These are phyloP conservation scores for Pyronema domesticum DNA, from an alignment of 495 filamentous ascomycete species.

Conservation along the genomic window DNA sequence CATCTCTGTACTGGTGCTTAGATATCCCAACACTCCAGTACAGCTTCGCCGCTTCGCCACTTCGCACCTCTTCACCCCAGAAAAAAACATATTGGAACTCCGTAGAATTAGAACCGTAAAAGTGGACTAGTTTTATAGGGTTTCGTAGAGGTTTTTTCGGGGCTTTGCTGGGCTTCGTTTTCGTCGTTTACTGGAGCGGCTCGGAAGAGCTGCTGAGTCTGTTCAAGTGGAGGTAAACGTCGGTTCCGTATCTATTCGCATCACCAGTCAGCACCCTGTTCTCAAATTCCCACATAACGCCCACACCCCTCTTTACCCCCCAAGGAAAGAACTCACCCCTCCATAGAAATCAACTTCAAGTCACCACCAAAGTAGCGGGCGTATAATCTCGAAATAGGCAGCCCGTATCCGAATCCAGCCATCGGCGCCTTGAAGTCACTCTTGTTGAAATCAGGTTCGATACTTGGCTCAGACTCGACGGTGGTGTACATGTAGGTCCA, in stretches of 20 bases:
- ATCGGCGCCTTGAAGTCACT: conserved; percentile 99
- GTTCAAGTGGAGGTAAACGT: conserved; percentile 96
- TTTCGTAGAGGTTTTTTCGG: too few species aligned
- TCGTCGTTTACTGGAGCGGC: conserved; percentile 59
- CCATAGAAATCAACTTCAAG: conserved; percentile 95
- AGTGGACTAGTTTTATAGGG: too few species aligned
- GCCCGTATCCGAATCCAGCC: conserved; percentile 93
- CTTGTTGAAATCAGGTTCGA: conserved; percentile 97
- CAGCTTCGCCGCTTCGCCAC: too few species aligned
- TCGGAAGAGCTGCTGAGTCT: conserved; percentile 87
- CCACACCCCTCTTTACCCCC: background rate
- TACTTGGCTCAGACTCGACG: conserved; percentile 79
- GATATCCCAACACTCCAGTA: too few species aligned
- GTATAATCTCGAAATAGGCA: conserved; percentile 85
- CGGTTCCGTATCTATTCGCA: conserved; percentile 68
- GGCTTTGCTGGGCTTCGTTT: too few species aligned
- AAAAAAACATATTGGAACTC: too few species aligned
- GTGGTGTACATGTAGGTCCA: conserved; percentile 99
- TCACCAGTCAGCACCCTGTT: background rate
- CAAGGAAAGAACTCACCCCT: conserved; percentile 50
- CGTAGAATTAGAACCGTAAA: too few species aligned
- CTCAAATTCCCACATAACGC: background rate
- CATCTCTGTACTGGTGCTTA: too few species aligned
- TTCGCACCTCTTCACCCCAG: too few species aligned
- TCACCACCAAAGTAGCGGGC: conserved; percentile 95